Evolutionary conservation across 768 basidiomycete species (phyloP), one percentile per base, ranked within the genome.

Genomic region (Naganishia vaughanmartiniae): DNA sequence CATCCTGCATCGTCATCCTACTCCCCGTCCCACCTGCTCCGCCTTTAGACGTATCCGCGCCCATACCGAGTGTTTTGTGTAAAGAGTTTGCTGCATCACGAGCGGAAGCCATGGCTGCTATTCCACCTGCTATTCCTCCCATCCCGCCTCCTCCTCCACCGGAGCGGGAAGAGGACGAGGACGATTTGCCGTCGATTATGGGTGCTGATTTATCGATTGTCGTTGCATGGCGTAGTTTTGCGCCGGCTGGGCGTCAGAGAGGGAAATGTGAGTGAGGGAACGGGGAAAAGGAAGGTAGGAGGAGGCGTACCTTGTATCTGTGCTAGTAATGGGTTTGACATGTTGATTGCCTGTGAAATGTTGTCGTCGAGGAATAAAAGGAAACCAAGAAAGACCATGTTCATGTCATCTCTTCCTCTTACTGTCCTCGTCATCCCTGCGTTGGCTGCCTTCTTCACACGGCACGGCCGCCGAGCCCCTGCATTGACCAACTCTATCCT

Each of bases 191-290:
- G 14, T 65, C 73, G 14, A 77, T 73, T 4, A 72, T 57, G 5
- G 79, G 79, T 36, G 42, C 72, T 21, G 79, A 79, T 67, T 83
- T 77, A 69, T 95, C 93, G 84, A 88, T 86, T 2, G 91, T 95
- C 67, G 86, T 85, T 10, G 90, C 83, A 80, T 93, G 94, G 84
- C 89, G 92, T 66, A 96, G 85, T 71, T 70, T 86, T 82, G 86
- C 92, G 33, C 93, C 92, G 0, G 88, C 85, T 81, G 65, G 36
- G 31, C 2, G 45, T 15, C 15, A 66, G 54, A 30, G 19, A 19
- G 30, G 54, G 33, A 33, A 30, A 17, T 4, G 57, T 24, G 39
- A 39, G 39, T 28, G 39, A 15, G 39, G n/a, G 39, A 28, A 3
- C 10, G 12, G 21, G 39, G 14, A 26, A 1, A 34, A 66, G 30